These are phyloP conservation scores for Penicillium longicatenatum DNA, from an alignment of 495 filamentous ascomycete genomes.

Conservation along the genomic window DNA sequence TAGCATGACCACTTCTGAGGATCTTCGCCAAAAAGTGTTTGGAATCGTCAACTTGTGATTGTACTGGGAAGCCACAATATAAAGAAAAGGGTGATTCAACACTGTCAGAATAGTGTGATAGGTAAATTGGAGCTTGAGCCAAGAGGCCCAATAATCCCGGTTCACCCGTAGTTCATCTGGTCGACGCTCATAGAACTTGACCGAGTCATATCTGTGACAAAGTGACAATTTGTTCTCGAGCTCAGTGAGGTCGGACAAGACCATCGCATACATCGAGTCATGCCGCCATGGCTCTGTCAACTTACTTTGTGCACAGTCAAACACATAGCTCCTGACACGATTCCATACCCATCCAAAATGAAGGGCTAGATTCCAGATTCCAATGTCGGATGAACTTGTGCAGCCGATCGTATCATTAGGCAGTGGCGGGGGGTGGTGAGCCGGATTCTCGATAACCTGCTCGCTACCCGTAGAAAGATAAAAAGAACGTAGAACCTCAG, in stretches of 20 bases:
- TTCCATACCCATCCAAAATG: slow-evolving; percentile 52
- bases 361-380: slow-evolving; percentile 45
- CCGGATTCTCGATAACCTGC: slow-evolving; percentile 14
- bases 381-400: slow-evolving; percentile 29
- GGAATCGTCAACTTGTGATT: slow-evolving; percentile 50
- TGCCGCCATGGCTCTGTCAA: slow-evolving; percentile 49
- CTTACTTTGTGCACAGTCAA: slow-evolving; percentile 42
- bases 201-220: slow-evolving; percentile 49
- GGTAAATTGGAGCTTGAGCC: slow-evolving; percentile 50
- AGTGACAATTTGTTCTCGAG: slow-evolving; percentile 47
- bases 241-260: slow-evolving; percentile 46
- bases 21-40: slow-evolving; percentile 49
- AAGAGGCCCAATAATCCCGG: slow-evolving; percentile 45
- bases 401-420: slow-evolving; percentile 41
- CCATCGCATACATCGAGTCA: slow-evolving; percentile 48
- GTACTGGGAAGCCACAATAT: slow-evolving; percentile 49
- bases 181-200: slow-evolving; percentile 48
- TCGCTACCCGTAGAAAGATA: slow-evolving; percentile 29
- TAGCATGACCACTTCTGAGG: slow-evolving; percentile 45
- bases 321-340: slow-evolving; percentile 41
- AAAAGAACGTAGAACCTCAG: slow-evolving; percentile 35
- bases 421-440: slow-evolving; percentile 35
- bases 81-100: slow-evolving; percentile 50
- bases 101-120: slow-evolving; percentile 49
- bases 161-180: slow-evolving; percentile 38